Percentiles rank a stretch among this genome's conserved stretches.
Evolutionary conservation across 139 green algal genomes (phyloP).

Genomic region (Zygnema cylindricum): DNA sequence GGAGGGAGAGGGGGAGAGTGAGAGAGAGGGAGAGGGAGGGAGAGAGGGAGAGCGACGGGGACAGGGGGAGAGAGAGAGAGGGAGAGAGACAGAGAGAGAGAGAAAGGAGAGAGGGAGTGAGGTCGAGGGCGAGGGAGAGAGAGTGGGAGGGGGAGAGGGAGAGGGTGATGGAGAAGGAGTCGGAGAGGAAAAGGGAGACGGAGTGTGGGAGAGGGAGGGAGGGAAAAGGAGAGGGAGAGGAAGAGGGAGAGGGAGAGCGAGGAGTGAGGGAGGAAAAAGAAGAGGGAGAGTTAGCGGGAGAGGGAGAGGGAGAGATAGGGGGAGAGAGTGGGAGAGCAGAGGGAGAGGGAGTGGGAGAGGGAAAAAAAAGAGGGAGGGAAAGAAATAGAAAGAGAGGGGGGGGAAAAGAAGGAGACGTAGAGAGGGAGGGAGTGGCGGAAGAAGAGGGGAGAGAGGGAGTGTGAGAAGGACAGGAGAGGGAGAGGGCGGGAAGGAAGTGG

Average conservation of each 20-base stretch:
- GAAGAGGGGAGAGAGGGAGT: background rate
- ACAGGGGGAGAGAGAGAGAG: background rate
- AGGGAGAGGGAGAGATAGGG: conserved; percentile 23
- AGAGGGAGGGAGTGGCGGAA: background rate
- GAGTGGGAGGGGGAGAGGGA: background rate
- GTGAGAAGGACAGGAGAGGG: background rate
- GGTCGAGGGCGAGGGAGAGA: background rate
- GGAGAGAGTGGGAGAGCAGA: background rate
- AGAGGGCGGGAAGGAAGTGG: background rate
- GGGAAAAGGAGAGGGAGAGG: background rate
- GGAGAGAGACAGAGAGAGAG: background rate
- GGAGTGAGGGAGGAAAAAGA: too few species aligned
- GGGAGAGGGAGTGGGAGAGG: background rate
- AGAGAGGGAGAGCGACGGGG: background rate
- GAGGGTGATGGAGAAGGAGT: background rate
- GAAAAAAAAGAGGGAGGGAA: too few species aligned
- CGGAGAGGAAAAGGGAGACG: background rate
- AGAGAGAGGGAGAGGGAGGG: background rate
- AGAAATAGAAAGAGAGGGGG: background rate
- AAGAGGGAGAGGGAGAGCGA: background rate
- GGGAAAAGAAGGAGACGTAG: background rate
- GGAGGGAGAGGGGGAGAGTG: background rate
- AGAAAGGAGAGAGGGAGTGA: background rate
- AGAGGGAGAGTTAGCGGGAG: conserved; percentile 64
- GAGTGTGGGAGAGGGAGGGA: too few species aligned